Base-by-base conservation (phyloP, 495 filamentous ascomycete genomes). In the Ramalina intermedia region DNA sequence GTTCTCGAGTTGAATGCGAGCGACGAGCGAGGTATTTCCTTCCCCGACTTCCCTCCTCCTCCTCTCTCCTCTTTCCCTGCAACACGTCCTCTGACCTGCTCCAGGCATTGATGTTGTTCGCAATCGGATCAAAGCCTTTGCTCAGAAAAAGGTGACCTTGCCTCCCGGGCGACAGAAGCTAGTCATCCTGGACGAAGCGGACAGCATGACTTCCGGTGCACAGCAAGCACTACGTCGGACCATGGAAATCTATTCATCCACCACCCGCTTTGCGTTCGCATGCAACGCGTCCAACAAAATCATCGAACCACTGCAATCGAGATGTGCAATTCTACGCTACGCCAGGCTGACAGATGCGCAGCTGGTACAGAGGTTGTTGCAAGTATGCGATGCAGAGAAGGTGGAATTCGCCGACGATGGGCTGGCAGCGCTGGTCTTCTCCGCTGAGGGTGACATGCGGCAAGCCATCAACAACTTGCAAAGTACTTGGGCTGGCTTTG, bases 251-350 rank as follows among this genome's bases (percentile, higher is more conserved):
- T 96, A 99, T 70, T 88, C 84, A 13, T 79, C 85, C 29, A 99
- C 91, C 1, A 99, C 91, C 24, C 80, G 91, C 51, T 99, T 99
- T 64, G 93, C 91, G 0, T 96, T 99, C 58, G 91, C 91, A 8
- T 96, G 93, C 71, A 99, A 99, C 64, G 87, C 94, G 65, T 88
- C 82, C 49, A 99, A 96, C 69, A 99, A 96, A 68, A 96, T 99
- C 63, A 99, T 99, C 67, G 91, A 99, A 65, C 93, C 91, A 8
- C 69, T 99, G 38, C 91, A 99, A 64, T 94, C 87, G 12, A 80
- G 91, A 47, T 99, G 91, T 60, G 91, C 91, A 4, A 96, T 99
- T 59, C 80, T 99, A 33, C 84, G 93, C 37, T 99, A 95, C 49
- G 80, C 88, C 17, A 80, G 89, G 46, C 71, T 99, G 50, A 95